A percentile compares a stretch with the other conserved stretches of the same genome.
These are phyloP conservation scores for Arabis hirsuta DNA, from an alignment of 345 rosid genomes.

Conservation along the genomic window DNA sequence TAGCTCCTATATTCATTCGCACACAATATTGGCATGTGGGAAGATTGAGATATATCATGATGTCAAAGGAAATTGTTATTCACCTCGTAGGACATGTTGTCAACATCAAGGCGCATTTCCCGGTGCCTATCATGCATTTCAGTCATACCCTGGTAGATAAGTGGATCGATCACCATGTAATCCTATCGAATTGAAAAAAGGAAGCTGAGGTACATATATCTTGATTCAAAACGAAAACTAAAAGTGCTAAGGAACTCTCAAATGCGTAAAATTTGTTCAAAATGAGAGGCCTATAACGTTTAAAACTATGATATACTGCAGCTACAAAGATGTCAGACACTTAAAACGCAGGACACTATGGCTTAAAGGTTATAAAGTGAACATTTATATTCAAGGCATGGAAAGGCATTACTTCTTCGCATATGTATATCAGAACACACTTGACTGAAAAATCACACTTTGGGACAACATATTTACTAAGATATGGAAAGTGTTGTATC, in stretches of 20 bases:
- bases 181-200: slow-evolving; percentile 50
- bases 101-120: slow-evolving; percentile 94
- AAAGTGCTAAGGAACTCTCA: background rate
- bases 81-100: slow-evolving; percentile 98
- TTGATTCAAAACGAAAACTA: background rate
- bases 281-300: slow-evolving; percentile 1
- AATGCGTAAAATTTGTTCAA: background rate
- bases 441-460: slow-evolving; percentile 14
- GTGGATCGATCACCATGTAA: slow-evolving; percentile 80
- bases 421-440: slow-evolving; percentile 13
- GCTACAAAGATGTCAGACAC: slow-evolving; percentile 22
- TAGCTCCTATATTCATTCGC: slow-evolving; percentile 63
- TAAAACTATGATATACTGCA: slow-evolving; percentile 4
- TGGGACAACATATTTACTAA: slow-evolving; percentile 15
- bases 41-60: background rate
- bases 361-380: background rate
- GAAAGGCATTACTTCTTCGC: background rate
- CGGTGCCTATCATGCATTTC: slow-evolving; percentile 86
- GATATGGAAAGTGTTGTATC: slow-evolving; percentile 16
- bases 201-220: slow-evolving; percentile 21
- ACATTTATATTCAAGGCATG: slow-evolving; percentile 19
- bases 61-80: slow-evolving; percentile 24
- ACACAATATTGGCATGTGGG: slow-evolving; percentile 4
- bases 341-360: background rate
- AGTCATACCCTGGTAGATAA: slow-evolving; percentile 66